Conservation (phyloP, 306 rosid genomes). For the Cajanus cajan region DNA sequence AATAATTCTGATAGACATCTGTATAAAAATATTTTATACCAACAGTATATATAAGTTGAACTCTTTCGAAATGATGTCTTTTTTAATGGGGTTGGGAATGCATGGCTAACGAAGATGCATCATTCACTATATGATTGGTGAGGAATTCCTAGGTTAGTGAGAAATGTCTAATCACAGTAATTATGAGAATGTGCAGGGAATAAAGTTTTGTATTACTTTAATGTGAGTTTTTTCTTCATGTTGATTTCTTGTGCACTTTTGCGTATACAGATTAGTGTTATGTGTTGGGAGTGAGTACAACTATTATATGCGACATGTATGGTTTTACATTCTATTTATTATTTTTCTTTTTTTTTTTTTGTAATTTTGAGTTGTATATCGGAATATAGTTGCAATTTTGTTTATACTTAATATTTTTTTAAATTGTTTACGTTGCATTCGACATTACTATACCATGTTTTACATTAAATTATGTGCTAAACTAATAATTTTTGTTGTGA, state of each 20-base stretch:
- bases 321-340: not conserved
- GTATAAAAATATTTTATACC: not conserved
- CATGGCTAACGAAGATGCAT: not conserved
- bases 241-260: not conserved
- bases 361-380: not conserved
- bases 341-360: not conserved
- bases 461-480: not conserved
- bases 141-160: not conserved
- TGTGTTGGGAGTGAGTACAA: not conserved
- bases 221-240: not conserved
- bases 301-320: not conserved
- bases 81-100: not conserved
- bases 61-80: not conserved
- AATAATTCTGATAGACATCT: no score
- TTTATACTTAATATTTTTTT: not conserved
- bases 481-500: not conserved
- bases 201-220: not conserved
- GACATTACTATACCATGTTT: not conserved
- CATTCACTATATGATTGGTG: not conserved
- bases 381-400: not conserved
- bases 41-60: not conserved
- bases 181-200: not conserved
- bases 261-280: not conserved
- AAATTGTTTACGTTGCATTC: not conserved
- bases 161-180: not conserved